These are phyloP conservation scores for Cercophora scortea DNA, from an alignment of 495 filamentous ascomycete species.

Conservation along the genomic window DNA sequence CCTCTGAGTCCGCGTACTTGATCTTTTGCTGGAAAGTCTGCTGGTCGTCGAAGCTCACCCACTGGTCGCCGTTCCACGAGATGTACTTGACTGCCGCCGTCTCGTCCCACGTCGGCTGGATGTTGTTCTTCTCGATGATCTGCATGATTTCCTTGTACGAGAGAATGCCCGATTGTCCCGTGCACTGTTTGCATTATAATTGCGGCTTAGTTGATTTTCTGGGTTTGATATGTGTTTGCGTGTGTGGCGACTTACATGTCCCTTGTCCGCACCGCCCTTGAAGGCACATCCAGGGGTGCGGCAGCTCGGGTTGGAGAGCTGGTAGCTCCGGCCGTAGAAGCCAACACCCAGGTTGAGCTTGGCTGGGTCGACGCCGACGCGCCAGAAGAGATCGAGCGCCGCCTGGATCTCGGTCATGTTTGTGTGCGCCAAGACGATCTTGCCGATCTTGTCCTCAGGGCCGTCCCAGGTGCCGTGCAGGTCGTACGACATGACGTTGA, in stretches of 20 bases:
- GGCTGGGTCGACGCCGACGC: conserved; percentile 32
- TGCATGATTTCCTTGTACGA: conserved; percentile 31
- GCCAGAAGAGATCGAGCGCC: conserved; percentile 43
- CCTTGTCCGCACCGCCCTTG: conserved; percentile 16
- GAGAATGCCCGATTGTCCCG: conserved; percentile 24
- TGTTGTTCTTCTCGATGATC: conserved; percentile 16
- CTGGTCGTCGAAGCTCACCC: conserved; percentile 39
- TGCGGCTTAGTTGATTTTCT: too few species aligned
- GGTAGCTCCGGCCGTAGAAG: conserved; percentile 44
- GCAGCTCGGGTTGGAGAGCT: conserved; percentile 14
- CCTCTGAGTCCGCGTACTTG: conserved; percentile 25
- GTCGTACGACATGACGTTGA: conserved; percentile 52
- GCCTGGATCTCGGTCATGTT: conserved; percentile 50
- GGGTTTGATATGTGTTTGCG: too few species aligned
- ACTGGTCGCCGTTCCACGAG: conserved; percentile 31
- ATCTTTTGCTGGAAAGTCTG: conserved; percentile 35
- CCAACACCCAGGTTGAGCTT: conserved; percentile 42
- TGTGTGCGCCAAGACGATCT: conserved; percentile 36
- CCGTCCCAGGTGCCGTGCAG: conserved; percentile 29
- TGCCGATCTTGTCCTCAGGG: conserved; percentile 17
- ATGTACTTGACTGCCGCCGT: conserved; percentile 31
- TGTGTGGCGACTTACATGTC: neutral
- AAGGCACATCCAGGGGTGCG: conserved; percentile 22
- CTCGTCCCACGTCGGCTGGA: conserved; percentile 15
- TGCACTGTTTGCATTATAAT: conserved; percentile 13